A percentile compares a stretch with the other conserved stretches of the same genome.
phyloP scores from a whole-genome alignment of 208 protist genomes.

The Acanthamoeba lenticulata region DNA sequence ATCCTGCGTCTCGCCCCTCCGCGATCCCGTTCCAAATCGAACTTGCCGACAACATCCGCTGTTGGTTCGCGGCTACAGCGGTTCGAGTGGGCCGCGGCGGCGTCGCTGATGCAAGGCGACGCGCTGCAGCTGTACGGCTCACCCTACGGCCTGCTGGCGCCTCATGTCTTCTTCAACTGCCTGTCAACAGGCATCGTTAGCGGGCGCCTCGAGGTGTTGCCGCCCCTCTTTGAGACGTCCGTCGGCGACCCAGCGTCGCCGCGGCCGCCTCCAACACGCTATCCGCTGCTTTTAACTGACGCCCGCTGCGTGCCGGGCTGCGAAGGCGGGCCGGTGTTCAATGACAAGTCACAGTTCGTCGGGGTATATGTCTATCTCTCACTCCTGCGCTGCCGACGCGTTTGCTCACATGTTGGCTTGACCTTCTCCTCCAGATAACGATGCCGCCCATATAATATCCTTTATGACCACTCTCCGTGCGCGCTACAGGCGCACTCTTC shows the following conservation, averaged over 20 bases:
- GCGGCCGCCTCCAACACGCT: not conserved
- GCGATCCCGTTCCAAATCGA: not conserved
- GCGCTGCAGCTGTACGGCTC: not conserved
- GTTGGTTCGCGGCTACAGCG: no score
- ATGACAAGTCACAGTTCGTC: not conserved
- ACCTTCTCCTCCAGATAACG: not conserved
- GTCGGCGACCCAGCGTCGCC: not conserved
- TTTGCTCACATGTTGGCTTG: not conserved
- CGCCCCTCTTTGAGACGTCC: not conserved
- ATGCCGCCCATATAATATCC: not conserved
- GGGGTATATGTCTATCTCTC: not conserved
- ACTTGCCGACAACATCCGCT: no score
- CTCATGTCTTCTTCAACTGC: constrained; percentile 44
- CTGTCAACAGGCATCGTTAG: not conserved
- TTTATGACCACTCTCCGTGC: not conserved
- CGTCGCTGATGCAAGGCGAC: not conserved
- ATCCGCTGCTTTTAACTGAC: constrained; percentile 11
- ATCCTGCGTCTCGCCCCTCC: not conserved
- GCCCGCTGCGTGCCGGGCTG: not conserved
- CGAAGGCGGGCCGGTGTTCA: constrained; percentile 2
- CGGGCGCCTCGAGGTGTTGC: not conserved
- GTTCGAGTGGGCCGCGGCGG: not conserved
- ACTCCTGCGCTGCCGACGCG: no score
- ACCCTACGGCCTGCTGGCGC: constrained; percentile 39
- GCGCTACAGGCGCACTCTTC: not conserved